phyloP scores from a whole-genome alignment of 176 grass and related monocot species.

The Thinopyrum elongatum region DNA sequence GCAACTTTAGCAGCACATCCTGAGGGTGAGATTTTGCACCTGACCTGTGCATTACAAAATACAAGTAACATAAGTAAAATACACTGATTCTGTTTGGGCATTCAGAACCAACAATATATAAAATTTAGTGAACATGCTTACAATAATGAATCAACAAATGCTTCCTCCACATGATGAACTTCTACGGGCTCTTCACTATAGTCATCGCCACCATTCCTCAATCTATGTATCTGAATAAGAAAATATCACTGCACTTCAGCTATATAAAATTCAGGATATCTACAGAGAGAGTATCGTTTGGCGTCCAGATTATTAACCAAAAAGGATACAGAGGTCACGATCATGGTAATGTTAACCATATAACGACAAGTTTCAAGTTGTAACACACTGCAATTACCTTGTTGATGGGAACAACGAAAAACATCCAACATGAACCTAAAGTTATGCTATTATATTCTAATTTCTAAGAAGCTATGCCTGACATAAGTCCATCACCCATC shows the following conservation, averaged over 20 bases:
- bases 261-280: constrained; percentile 29
- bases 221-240: constrained; percentile 69
- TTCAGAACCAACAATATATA: constrained; percentile 7
- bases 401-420: not conserved
- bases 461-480: not conserved
- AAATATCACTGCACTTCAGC: constrained; percentile 29
- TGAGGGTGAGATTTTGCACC: constrained; percentile 93
- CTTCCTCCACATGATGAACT: constrained; percentile 83
- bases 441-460: constrained; percentile 1
- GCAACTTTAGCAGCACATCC: constrained; percentile 73
- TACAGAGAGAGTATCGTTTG: constrained; percentile 12
- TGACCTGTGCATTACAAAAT: constrained; percentile 53
- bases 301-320: not conserved
- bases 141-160: constrained; percentile 89
- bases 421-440: not conserved
- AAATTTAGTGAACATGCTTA: constrained; percentile 44
- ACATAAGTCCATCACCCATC: constrained; percentile 8
- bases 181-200: constrained; percentile 75
- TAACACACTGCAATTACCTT: not conserved
- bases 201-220: constrained; percentile 48
- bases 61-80: constrained; percentile 1
- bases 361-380: too few relatives aligned
- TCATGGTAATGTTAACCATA: too few relatives aligned
- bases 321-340: too few relatives aligned
- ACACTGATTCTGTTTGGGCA: constrained; percentile 12